A percentile compares a stretch with the other conserved stretches of the same genome.
Conservation (phyloP, 1,284 basidiomycete genomes). For the Rhodotorula glutinis region DNA sequence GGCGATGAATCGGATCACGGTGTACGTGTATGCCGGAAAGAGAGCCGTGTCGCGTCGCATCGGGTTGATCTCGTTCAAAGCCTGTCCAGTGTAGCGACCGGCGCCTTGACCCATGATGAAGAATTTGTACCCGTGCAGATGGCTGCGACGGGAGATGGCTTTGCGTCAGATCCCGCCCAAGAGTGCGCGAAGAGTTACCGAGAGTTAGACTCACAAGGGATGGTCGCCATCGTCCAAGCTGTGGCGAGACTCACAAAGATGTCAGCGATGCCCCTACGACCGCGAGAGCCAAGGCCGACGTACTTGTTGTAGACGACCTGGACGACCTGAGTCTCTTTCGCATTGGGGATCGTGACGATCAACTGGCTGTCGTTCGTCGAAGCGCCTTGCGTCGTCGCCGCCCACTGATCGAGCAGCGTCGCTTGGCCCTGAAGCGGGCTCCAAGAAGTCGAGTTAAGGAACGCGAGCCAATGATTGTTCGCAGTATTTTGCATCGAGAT, state of each 20-base stretch:
- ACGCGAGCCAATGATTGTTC: slow-evolving; percentile 48
- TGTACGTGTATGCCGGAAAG: slow-evolving; percentile 49
- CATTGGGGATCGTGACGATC: slow-evolving; percentile 21
- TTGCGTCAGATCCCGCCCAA: too few relatives aligned
- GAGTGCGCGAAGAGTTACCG: neutral
- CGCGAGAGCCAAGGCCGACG: neutral
- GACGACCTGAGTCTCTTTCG: slow-evolving; percentile 38
- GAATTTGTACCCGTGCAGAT: slow-evolving; percentile 53
- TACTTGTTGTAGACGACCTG: slow-evolving; percentile 35
- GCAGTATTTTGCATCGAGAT: slow-evolving; percentile 49
- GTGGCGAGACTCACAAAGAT: slow-evolving; percentile 26
- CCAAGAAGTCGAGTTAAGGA: slow-evolving; percentile 49
- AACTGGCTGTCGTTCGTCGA: neutral
- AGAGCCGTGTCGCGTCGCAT: slow-evolving; percentile 47
- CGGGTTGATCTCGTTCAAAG: slow-evolving; percentile 45
- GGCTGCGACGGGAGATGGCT: slow-evolving; percentile 29
- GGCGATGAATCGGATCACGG: slow-evolving; percentile 48
- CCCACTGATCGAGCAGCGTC: slow-evolving; percentile 14
- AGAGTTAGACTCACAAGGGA: slow-evolving; percentile 46
- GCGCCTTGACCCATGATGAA: slow-evolving; percentile 47
- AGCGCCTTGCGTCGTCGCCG: neutral
- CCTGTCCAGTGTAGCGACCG: slow-evolving; percentile 46
- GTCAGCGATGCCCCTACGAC: neutral
- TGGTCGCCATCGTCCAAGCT: slow-evolving; percentile 52
- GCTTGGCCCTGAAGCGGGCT: slow-evolving; percentile 10